These are phyloP conservation scores for Nicotiana noctiflora DNA, from an alignment of 257 asterid genomes.

Conservation along the genomic window DNA sequence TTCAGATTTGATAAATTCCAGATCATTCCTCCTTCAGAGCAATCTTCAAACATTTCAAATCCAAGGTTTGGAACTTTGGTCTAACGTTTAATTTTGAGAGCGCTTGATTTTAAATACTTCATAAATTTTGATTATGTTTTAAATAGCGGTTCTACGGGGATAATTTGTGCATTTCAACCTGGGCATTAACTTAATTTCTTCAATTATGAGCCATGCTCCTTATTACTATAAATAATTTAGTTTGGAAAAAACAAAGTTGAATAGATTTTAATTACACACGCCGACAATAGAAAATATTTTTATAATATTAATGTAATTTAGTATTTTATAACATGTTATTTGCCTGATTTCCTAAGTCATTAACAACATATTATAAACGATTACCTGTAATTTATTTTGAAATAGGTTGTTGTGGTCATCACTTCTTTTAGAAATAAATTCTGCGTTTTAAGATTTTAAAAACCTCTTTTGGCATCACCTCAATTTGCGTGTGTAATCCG, in stretches of 20 bases:
- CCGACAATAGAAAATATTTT: neutral
- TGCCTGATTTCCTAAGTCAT: neutral
- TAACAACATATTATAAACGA: neutral
- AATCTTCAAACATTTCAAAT: too few species aligned
- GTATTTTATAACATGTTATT: neutral
- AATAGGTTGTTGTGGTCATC: neutral
- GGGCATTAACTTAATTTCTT: neutral
- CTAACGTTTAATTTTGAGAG: neutral
- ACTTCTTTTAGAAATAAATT: too few species aligned
- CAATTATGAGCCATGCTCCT: neutral
- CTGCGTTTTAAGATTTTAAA: too few species aligned
- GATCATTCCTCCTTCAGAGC: neutral
- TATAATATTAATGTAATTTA: neutral
- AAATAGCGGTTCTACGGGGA: neutral
- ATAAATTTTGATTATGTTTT: neutral
- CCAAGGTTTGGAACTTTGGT: neutral
- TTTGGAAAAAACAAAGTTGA: neutral
- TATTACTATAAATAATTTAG: neutral
- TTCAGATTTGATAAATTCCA: neutral
- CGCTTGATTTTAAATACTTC: neutral
- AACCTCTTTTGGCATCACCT: too few species aligned
- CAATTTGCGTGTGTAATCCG: too few species aligned
- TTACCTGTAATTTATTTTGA: neutral
- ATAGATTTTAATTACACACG: too few species aligned
- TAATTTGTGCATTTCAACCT: neutral